These are phyloP conservation scores for Hanseniaspora nectarophila DNA, from an alignment of 805 yeast genomes.

Conservation along the genomic window DNA sequence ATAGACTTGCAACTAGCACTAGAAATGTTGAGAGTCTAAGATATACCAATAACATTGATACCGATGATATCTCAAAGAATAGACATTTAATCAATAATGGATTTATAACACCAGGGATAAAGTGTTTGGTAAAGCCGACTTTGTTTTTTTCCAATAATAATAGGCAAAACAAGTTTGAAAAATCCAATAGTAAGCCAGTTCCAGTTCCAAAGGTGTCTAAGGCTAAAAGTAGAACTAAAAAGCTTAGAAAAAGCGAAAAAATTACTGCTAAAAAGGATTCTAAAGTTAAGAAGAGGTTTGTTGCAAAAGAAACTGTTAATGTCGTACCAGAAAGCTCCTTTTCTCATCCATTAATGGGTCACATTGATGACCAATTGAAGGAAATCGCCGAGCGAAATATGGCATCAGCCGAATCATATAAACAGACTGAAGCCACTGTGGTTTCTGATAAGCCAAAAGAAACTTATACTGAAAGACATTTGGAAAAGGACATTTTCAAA, in stretches of 20 bases:
- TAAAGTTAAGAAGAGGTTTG: not conserved
- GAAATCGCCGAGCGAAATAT: not conserved
- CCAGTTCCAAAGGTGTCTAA: not conserved
- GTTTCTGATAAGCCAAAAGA: too few relatives aligned
- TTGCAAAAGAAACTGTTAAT: not conserved
- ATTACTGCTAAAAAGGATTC: not conserved
- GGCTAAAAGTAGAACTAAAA: not conserved
- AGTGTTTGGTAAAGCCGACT: not conserved
- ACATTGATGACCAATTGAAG: not conserved
- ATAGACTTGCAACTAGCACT: not conserved
- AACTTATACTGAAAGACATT: not conserved
- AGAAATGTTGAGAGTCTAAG: not conserved
- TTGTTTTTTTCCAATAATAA: not conserved
- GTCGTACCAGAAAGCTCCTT: not conserved
- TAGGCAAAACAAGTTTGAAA: conserved; percentile 12
- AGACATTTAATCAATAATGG: conserved; percentile 17
- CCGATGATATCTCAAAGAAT: not conserved
- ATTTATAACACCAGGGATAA: not conserved
- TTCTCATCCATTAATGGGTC: not conserved
- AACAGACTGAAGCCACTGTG: too few relatives aligned
- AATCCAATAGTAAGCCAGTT: conserved; percentile 15
- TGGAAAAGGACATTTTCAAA: conserved; percentile 6
- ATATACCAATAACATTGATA: not conserved
- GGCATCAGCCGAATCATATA: not conserved
- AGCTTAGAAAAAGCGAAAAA: not conserved